Base-by-base conservation (phyloP, 2,329 filamentous ascomycete genomes). In the Phaeophleospora eucalypticola region DNA sequence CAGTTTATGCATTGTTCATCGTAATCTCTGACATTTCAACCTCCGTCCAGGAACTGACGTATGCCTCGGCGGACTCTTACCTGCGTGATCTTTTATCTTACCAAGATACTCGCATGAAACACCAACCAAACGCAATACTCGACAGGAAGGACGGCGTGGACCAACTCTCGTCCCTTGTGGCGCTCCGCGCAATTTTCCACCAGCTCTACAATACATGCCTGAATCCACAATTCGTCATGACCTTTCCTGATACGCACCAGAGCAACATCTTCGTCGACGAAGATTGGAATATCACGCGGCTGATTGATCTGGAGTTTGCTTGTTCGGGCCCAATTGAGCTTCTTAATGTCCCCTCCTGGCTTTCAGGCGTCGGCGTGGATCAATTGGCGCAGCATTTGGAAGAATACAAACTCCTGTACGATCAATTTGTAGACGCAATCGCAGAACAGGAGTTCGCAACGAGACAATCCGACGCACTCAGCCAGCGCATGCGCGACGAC, bases 211-310 rank as follows among this genome's bases (percentile, higher is more conserved):
- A 38, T 18, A 4, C 36, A 10, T 20, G 24, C 24, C 24, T 29
- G 24, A 39, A 17, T 27, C 39, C 39, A 16, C 42, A 27, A 8
- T 57, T 57, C 33, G 29, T 56, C 17, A 27, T 56, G 21, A 42
- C 21, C 3, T 38, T 73, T 8, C 71, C 68, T 17, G 69, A 73
- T 49, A 48, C 72, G 16, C 68, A 71, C 36, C 55, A 60, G 38
- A 67, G 67, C 46, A 73, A 74, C 44, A 64, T 67, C 33, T 66
- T 59, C 34, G 58, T 68, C 19, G 62, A 68, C 38, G 43, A 63
- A 15, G 46, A 66, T 16, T 68, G 67, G 64, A 59, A 67, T 17
- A 60, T 68, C 34, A 66, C 59, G 34, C 51, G 46, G 21, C 45
- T 68, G 12, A 64, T 70, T 46, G 64, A 68, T 40, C 52, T 69